Base-by-base conservation (phyloP, 345 rosid species). In the Lagerstroemia speciosa region DNA sequence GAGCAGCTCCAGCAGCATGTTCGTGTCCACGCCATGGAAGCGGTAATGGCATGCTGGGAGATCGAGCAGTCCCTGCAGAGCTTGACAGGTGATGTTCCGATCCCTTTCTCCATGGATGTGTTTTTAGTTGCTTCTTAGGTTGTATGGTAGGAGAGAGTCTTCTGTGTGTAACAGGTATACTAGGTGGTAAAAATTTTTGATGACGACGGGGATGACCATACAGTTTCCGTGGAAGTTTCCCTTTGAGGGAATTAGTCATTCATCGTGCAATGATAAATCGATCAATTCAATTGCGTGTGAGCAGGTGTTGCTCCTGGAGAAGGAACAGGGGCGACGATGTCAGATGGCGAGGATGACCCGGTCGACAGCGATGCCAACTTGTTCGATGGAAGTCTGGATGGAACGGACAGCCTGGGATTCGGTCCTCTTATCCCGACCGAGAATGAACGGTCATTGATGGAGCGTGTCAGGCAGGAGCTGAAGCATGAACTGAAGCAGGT, bases 41-140 rank as follows among this genome's bases (percentile, higher is more conserved):
- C 99, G 12, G 99, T 92, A 32, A 92, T 94, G 98, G 98, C 99
- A 52, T 94, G 99, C 78, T 94, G 99, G 99, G 98, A 92, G 79
- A 87, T 95, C 58, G 98, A 95, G 82, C 98, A 95, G 78, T 88
- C 96, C 65, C 81, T 95, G 41, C 99, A 95, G 75, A 88, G 99
- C 83, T 83, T 94, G 79, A 92, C 98, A 69, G 97, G 98, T 89
- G 43, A 64, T 64, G 30, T 57, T 48, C 41, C 50, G 1, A 3
- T 41, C 46, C 38, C n/a, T 9, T n/a, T 20, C 31, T 33, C 27
- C 70, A 45, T 8, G 11, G 22, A 32, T 27, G 32, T 29, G 30
- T 34, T 36, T n/a, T 30, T n/a, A 38, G 19, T 22, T 53, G 19
- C 33, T 68, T 37, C 19, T 20, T 48, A 43, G 61, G 9, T n/a